A percentile compares a stretch with the other conserved stretches of the same genome.
phyloP scores from a whole-genome alignment of 352 stramenopile genomes.

The Pythium plurisporium region DNA sequence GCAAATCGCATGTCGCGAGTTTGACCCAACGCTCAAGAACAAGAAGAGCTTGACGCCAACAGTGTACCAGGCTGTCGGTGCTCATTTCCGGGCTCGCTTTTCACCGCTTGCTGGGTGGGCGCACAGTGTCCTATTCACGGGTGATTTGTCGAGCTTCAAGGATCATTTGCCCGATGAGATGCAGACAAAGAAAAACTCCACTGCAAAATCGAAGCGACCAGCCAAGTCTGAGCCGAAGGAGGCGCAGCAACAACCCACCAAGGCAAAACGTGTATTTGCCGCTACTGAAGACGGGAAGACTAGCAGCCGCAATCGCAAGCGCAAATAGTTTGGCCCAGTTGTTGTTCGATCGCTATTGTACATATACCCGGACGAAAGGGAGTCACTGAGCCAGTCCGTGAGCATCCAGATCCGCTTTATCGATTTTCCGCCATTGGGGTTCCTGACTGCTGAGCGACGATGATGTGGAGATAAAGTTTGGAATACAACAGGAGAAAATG shows the following conservation, averaged over 20 bases:
- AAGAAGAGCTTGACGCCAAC: conserved; percentile 64
- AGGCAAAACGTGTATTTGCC: neutral
- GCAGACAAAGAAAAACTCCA: neutral
- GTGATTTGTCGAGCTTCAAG: conserved; percentile 24
- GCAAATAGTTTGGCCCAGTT: neutral
- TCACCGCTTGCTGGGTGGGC: conserved; percentile 86
- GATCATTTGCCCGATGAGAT: conserved; percentile 15
- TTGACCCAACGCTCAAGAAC: conserved; percentile 29
- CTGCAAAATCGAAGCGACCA: neutral
- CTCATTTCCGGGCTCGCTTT: conserved; percentile 90
- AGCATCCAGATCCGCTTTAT: too few species aligned
- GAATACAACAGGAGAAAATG: too few species aligned
- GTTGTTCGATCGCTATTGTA: too few species aligned
- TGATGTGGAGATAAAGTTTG: too few species aligned
- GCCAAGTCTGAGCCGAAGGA: neutral
- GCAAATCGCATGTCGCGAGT: conserved; percentile 84
- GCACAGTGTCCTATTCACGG: conserved; percentile 35
- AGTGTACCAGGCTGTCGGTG: conserved; percentile 74
- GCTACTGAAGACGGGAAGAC: neutral
- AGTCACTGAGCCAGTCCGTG: too few species aligned
- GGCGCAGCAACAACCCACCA: neutral
- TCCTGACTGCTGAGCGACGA: too few species aligned
- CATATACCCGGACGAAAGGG: too few species aligned
- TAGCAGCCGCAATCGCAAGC: neutral
- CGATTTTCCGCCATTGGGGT: too few species aligned